Conservation (phyloP, 1,284 basidiomycete genomes). For the Ganoderma leucocontextum region DNA sequence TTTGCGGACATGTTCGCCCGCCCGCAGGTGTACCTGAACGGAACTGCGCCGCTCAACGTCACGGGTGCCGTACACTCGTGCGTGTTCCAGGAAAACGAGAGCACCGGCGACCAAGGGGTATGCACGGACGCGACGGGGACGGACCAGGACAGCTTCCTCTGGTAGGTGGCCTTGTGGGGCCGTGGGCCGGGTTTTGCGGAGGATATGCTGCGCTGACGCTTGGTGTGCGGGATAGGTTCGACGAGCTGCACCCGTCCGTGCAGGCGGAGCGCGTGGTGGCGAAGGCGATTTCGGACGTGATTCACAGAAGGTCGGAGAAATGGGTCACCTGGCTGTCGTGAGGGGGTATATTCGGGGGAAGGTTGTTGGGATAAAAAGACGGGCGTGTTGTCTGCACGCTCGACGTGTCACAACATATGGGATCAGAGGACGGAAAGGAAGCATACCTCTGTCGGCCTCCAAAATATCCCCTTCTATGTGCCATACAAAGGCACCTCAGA, state of each 20-base stretch:
- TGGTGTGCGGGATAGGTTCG: constrained; percentile 49
- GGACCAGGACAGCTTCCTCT: constrained; percentile 60
- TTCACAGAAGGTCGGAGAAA: constrained; percentile 49
- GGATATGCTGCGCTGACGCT: not conserved
- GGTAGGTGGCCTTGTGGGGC: constrained; percentile 51
- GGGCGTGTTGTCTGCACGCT: not conserved
- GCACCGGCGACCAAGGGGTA: constrained; percentile 33
- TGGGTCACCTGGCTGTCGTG: constrained; percentile 61
- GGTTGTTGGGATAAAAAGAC: not conserved
- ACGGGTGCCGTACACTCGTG: constrained; percentile 44
- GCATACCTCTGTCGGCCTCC: not conserved
- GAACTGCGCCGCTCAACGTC: constrained; percentile 62
- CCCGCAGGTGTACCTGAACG: constrained; percentile 60
- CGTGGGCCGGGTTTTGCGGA: not conserved
- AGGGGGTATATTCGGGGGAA: not conserved
- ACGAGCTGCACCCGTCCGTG: constrained; percentile 66
- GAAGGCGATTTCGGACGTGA: constrained; percentile 53
- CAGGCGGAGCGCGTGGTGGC: constrained; percentile 63
- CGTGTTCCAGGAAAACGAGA: constrained; percentile 14
- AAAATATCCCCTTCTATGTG: no score
- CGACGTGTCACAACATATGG: not conserved
- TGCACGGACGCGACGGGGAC: constrained; percentile 54
- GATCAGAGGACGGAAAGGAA: not conserved
- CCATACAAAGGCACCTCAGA: not conserved
- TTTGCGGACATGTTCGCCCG: constrained; percentile 59